phyloP scores from a whole-genome alignment of 768 basidiomycete species.

The Mycena capillaripes region DNA sequence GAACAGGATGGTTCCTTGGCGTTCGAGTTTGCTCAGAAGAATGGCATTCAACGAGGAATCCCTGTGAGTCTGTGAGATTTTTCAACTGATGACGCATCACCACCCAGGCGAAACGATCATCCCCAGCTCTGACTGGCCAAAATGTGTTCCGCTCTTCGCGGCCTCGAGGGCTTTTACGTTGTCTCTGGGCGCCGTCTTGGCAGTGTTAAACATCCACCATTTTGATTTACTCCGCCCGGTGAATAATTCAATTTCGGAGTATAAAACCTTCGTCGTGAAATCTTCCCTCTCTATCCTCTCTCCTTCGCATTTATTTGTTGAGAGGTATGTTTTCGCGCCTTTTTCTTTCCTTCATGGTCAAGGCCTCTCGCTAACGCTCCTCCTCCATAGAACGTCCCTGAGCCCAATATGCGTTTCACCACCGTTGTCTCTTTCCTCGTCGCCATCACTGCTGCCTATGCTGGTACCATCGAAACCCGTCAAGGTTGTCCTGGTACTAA shows the following conservation, averaged over 20 bases:
- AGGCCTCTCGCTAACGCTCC: constrained; percentile 10
- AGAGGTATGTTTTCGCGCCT: constrained; percentile 1
- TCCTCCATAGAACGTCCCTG: constrained; percentile 14
- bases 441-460: constrained; percentile 13
- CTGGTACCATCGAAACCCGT: constrained; percentile 17
- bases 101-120: constrained; percentile 18
- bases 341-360: neutral
- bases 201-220: constrained; percentile 10
- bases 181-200: constrained; percentile 1
- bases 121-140: constrained; percentile 9
- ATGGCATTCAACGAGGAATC: constrained; percentile 20
- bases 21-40: too few relatives aligned
- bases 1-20: neutral
- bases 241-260: constrained; percentile 16
- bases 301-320: neutral
- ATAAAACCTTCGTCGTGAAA: constrained; percentile 11
- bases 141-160: constrained; percentile 18
- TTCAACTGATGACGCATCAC: constrained; percentile 2
- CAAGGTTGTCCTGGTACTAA: constrained; percentile 21
- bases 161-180: constrained; percentile 11
- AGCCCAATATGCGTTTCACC: constrained; percentile 23
- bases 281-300: constrained; percentile 1
- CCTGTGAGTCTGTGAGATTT: neutral
- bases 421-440: neutral
- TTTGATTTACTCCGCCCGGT: constrained; percentile 14